Conservation (phyloP, 2,329 filamentous ascomycete species). For the Beauveria brongniartii region DNA sequence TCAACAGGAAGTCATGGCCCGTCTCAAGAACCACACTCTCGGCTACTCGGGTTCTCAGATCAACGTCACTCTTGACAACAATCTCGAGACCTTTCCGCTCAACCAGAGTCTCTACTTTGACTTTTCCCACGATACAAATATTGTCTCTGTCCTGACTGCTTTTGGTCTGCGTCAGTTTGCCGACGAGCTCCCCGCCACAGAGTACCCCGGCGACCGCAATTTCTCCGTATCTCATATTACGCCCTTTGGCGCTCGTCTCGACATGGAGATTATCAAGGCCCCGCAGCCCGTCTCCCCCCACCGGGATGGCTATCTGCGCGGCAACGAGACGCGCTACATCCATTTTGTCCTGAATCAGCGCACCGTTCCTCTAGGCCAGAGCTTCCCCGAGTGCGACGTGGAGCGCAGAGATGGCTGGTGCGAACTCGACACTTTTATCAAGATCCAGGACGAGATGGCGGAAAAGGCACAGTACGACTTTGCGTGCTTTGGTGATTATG, state of each 20-base stretch:
- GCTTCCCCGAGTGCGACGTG: conserved; percentile 55
- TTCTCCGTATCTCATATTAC: conserved; percentile 60
- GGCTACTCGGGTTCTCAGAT: conserved; percentile 51
- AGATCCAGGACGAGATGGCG: conserved; percentile 51
- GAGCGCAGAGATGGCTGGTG: conserved; percentile 68
- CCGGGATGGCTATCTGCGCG: conserved; percentile 44
- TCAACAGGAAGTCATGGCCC: conserved; percentile 64
- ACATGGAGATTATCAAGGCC: conserved; percentile 65
- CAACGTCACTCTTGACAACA: conserved; percentile 64
- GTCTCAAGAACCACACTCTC: conserved; percentile 58
- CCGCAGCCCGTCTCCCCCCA: conserved; percentile 53
- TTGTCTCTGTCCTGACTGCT: conserved; percentile 60
- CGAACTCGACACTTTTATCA: conserved; percentile 59
- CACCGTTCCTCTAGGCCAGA: conserved; percentile 59
- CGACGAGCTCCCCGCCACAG: conserved; percentile 45
- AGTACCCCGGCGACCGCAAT: conserved; percentile 49
- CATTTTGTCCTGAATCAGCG: conserved; percentile 70
- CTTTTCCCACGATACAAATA: conserved; percentile 72
- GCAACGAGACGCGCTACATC: conserved; percentile 56
- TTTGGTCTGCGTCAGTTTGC: conserved; percentile 66
- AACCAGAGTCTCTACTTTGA: conserved; percentile 69
- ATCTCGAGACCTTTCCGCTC: conserved; percentile 60
- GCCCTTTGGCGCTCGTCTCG: conserved; percentile 64
- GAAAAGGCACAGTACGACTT: conserved; percentile 53
- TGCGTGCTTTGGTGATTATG: conserved; percentile 54